A percentile compares a stretch with the other conserved stretches of the same genome.
Evolutionary conservation across 1,139 yeast genomes (phyloP).

Genomic region (Scheffersomyces titani): DNA sequence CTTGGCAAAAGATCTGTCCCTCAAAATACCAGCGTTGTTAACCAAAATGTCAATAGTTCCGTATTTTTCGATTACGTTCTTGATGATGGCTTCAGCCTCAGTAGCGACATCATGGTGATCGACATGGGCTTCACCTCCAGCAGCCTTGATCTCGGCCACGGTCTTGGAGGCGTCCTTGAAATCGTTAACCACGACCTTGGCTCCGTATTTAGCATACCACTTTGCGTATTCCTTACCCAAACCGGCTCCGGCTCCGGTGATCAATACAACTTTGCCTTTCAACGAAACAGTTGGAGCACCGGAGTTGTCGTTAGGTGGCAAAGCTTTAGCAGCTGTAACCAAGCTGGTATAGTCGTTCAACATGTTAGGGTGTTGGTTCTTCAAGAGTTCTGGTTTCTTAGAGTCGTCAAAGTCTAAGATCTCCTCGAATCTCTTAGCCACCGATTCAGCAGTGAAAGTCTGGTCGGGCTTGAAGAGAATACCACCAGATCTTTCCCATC

Average conservation of each 20-base stretch:
- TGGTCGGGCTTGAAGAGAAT: constrained; percentile 78
- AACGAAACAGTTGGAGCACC: constrained; percentile 55
- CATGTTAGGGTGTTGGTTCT: constrained; percentile 66
- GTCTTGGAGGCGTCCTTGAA: constrained; percentile 74
- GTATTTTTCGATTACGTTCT: constrained; percentile 73
- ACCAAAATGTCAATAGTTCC: constrained; percentile 86
- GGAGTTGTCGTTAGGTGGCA: constrained; percentile 59
- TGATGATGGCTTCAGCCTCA: constrained; percentile 73
- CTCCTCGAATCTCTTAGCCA: constrained; percentile 67
- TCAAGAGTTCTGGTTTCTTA: constrained; percentile 52
- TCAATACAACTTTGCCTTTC: constrained; percentile 82
- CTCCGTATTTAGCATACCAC: constrained; percentile 86
- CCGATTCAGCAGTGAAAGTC: constrained; percentile 81
- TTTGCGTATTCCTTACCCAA: constrained; percentile 90
- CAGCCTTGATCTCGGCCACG: constrained; percentile 74
- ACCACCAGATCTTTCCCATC: constrained; percentile 96
- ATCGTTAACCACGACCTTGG: constrained; percentile 93
- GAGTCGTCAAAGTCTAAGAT: constrained; percentile 61
- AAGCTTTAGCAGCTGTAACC: constrained; percentile 49
- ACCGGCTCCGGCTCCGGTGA: constrained; percentile 97
- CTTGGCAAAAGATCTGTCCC: constrained; percentile 87
- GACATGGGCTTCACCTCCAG: constrained; percentile 83
- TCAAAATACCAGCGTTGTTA: constrained; percentile 92
- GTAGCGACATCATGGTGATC: constrained; percentile 81
- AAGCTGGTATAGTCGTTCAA: constrained; percentile 62